phyloP scores from a whole-genome alignment of 73 alveolate genomes.

The Paraurostyla sp. region DNA sequence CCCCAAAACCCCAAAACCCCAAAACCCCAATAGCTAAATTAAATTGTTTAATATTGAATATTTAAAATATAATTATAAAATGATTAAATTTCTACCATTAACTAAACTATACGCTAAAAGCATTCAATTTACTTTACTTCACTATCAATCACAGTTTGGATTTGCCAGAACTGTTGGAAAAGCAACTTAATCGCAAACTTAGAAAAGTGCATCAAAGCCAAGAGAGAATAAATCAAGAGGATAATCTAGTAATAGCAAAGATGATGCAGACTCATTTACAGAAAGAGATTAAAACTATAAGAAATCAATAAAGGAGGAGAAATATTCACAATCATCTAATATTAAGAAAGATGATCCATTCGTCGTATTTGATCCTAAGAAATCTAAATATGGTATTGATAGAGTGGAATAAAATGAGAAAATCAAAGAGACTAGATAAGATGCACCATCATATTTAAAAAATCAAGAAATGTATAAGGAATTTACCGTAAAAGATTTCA shows the following conservation, averaged over 20 bases:
- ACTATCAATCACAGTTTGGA: neutral
- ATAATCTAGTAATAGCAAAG: too few species aligned
- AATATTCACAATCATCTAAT: neutral
- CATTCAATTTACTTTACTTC: neutral
- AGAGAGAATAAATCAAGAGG: neutral
- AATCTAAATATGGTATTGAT: neutral
- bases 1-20: too few species aligned
- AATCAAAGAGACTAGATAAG: neutral
- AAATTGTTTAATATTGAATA: too few species aligned
- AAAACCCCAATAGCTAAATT: too few species aligned
- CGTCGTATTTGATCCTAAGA: slow-evolving; percentile 1
- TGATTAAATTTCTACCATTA: neutral
- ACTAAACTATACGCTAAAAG: neutral
- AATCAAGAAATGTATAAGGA: slow-evolving; percentile 38
- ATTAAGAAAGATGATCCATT: neutral
- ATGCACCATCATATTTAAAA: slow-evolving; percentile 50
- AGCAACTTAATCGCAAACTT: too few species aligned
- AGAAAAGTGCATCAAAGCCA: neutral
- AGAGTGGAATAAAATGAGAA: neutral
- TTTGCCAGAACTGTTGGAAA: neutral
- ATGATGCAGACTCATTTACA: too few species aligned
- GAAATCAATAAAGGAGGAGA: neutral
- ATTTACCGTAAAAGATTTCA: slow-evolving; percentile 37
- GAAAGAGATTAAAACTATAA: neutral
- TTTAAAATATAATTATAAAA: neutral